Evolutionary conservation across 208 protist genomes (phyloP), one percentile per base, ranked within the genome.

Genomic region (Trypanosoma melophagium): DNA sequence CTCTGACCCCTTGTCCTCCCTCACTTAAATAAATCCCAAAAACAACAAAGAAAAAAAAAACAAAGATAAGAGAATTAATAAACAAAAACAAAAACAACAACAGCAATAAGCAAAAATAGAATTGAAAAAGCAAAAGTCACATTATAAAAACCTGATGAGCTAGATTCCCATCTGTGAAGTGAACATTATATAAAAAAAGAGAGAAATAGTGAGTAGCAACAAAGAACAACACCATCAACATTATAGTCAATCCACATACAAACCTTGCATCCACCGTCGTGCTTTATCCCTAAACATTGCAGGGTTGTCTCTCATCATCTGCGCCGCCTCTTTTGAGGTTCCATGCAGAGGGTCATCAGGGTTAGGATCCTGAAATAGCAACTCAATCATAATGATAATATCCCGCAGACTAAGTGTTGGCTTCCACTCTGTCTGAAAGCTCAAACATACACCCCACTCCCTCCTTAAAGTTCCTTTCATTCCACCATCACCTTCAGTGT

Each of bases 361-460:
- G 72, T 89, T 94, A 0, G 92, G 92, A 44, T 84, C 74, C 41
- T 68, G 62, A 60, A 96, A 95, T 19, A 96, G 77, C 66, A 90
- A 67, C 64, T 95, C 83, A 38, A 96, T 77, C 52, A 81, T 77
- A 22, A 94, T 71, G 42, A 97, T 82, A 52, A 97, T 68, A 54
- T 92, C 84, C 16, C 71, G 69, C 9, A 97, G 69, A 24, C 77
- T 86, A 58, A 90, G 80, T 7, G 79, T 78, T 17, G 87, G 89
- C 17, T 66, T 75, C 89, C 92, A 97, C 38, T 95, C 80, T 14
- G 75, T 83, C 59, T 93, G 86, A 44, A 97, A 75, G 8, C 89
- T 90, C 31, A 95, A 75, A 59, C 92, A 97, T 44, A 97, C 92
- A 35, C 89, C 82, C 87, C 89, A 95, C 2, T 12, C 17, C 14